Evolutionary conservation across 441 rosid species (phyloP).

Genomic region (Brassica balearica): DNA sequence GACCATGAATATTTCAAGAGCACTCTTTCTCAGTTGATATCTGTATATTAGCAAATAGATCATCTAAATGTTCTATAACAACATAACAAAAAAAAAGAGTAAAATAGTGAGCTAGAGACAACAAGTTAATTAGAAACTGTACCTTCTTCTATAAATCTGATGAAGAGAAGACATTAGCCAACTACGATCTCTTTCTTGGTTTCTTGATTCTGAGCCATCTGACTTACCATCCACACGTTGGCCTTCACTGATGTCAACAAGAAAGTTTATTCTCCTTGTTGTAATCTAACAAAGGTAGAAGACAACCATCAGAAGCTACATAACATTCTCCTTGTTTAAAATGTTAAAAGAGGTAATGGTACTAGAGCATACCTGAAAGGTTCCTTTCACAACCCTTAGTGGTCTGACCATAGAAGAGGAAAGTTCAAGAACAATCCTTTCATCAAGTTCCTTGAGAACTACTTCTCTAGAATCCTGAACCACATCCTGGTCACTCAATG

Average conservation of each 20-base stretch:
- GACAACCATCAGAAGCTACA: slow-evolving; percentile 6
- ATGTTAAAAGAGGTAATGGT: not conserved
- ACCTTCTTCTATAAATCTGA: slow-evolving; percentile 95
- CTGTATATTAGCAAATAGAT: slow-evolving; percentile 31
- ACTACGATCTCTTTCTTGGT: slow-evolving; percentile 76
- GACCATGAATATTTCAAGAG: slow-evolving; percentile 91
- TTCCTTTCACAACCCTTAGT: slow-evolving; percentile 75
- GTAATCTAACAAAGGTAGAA: slow-evolving; percentile 62
- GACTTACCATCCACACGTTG: slow-evolving; percentile 25
- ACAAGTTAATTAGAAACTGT: not conserved
- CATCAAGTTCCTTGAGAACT: slow-evolving; percentile 78
- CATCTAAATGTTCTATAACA: not conserved
- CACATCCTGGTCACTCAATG: slow-evolving; percentile 55
- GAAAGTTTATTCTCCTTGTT: slow-evolving; percentile 82
- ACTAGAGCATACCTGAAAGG: slow-evolving; percentile 72
- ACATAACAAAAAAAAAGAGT: not conserved
- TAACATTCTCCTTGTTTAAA: not conserved
- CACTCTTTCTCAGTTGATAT: slow-evolving; percentile 91
- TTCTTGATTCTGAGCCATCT: slow-evolving; percentile 42
- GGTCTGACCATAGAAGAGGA: slow-evolving; percentile 92
- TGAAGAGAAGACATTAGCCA: slow-evolving; percentile 87
- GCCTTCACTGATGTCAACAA: slow-evolving; percentile 62
- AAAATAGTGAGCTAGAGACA: slow-evolving; percentile 15
- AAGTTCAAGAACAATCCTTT: slow-evolving; percentile 87
- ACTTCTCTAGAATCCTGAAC: slow-evolving; percentile 57